These are phyloP conservation scores for Sporisorium exsertum DNA, from an alignment of 1,284 basidiomycete genomes.

Conservation along the genomic window DNA sequence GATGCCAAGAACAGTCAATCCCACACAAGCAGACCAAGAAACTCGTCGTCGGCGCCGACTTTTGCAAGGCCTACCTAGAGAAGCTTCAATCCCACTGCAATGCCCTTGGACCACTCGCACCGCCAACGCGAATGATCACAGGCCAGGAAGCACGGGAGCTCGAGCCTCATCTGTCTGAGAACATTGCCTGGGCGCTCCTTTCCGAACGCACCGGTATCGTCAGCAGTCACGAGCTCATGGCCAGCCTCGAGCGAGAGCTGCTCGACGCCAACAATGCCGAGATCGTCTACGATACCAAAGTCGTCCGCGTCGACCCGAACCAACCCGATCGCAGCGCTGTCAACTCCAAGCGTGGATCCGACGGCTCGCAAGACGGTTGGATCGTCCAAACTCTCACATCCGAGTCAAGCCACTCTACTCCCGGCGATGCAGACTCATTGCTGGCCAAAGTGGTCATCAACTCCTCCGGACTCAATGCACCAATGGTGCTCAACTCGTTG, in stretches of 20 bases:
- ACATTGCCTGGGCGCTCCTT: constrained; percentile 81
- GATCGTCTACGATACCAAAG: constrained; percentile 83
- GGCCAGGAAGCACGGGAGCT: constrained; percentile 79
- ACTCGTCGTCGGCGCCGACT: constrained; percentile 67
- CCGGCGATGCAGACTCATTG: constrained; percentile 76
- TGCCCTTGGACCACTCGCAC: constrained; percentile 68
- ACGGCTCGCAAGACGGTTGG: constrained; percentile 71
- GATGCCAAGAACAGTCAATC: constrained; percentile 78
- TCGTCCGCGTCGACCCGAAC: constrained; percentile 86
- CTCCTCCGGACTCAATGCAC: constrained; percentile 81
- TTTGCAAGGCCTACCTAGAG: constrained; percentile 48
- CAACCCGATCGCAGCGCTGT: constrained; percentile 16
- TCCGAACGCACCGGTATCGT: constrained; percentile 91
- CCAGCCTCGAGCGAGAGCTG: constrained; percentile 83
- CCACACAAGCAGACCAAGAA: constrained; percentile 84
- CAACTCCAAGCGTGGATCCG: constrained; percentile 48
- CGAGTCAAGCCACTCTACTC: constrained; percentile 29
- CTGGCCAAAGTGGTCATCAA: constrained; percentile 88
- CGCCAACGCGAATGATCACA: constrained; percentile 75
- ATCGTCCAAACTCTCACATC: constrained; percentile 72
- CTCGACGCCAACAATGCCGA: constrained; percentile 78
- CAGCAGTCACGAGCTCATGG: constrained; percentile 83
- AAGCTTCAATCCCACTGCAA: constrained; percentile 50
- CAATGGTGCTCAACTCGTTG: constrained; percentile 62
- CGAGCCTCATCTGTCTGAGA: constrained; percentile 82